phyloP scores from a whole-genome alignment of 441 rosid species.

The Syzygium malaccense region DNA sequence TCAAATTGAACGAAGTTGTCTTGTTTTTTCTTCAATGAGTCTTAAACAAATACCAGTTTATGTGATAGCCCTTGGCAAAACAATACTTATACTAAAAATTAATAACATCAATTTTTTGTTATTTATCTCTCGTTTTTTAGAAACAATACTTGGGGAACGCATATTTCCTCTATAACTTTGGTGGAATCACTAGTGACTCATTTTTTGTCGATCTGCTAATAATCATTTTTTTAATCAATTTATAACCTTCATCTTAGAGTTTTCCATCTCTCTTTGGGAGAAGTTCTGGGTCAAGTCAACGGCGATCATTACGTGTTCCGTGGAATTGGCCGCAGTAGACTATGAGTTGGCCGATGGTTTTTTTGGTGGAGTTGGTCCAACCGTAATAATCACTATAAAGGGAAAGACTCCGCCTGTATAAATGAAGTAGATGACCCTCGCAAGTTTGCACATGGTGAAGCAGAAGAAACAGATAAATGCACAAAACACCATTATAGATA shows the following conservation, averaged over 20 bases:
- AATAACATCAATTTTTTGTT: neutral
- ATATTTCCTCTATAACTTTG: no score
- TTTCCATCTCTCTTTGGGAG: neutral
- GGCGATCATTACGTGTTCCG: neutral
- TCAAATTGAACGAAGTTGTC: neutral
- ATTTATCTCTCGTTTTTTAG: neutral
- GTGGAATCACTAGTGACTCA: no score
- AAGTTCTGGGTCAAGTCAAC: neutral
- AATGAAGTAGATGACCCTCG: neutral
- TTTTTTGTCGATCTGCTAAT: neutral
- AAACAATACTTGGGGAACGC: neutral
- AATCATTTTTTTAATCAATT: neutral
- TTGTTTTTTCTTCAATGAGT: accelerated
- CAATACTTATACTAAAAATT: neutral
- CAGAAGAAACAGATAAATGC: neutral
- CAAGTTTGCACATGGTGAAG: neutral
- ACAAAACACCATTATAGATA: neutral
- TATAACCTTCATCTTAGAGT: neutral
- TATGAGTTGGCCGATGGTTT: neutral
- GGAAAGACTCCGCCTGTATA: neutral
- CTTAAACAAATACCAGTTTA: neutral
- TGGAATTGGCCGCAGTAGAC: neutral
- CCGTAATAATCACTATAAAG: neutral
- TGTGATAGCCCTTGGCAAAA: neutral
- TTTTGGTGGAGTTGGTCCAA: neutral